Percentiles rank a stretch among this genome's conserved stretches.
phyloP scores from a whole-genome alignment of 139 green algal species.

The Volvox africanus region DNA sequence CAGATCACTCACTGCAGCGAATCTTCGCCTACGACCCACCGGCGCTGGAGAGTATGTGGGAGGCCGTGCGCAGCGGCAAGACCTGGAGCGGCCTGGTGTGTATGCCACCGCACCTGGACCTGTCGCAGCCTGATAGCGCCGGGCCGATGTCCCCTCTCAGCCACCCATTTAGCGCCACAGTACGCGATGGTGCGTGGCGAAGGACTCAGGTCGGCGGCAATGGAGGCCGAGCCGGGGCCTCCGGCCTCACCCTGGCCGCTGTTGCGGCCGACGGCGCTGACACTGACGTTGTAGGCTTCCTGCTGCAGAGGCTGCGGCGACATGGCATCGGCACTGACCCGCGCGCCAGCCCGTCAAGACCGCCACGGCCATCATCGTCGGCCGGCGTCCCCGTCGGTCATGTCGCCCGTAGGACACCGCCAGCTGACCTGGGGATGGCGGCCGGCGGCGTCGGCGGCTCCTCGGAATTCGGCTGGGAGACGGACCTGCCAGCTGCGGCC shows the following conservation, averaged over 20 bases:
- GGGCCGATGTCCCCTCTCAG: not conserved
- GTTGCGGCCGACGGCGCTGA: not conserved
- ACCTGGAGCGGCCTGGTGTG: conserved; percentile 39
- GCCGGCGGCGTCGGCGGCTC: not conserved
- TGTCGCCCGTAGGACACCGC: not conserved
- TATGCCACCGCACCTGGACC: conserved; percentile 16
- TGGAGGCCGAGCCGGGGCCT: not conserved
- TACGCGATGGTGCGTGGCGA: not conserved
- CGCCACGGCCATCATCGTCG: not conserved
- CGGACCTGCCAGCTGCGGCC: not conserved
- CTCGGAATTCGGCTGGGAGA: not conserved
- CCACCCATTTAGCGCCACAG: not conserved
- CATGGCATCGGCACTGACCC: not conserved
- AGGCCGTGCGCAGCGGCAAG: conserved; percentile 1
- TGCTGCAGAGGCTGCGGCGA: not conserved
- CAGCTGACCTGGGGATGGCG: not conserved
- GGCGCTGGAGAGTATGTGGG: conserved; percentile 39
- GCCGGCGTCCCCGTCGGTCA: not conserved
- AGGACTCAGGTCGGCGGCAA: not conserved
- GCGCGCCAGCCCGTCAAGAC: not conserved
- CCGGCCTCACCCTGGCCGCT: not conserved
- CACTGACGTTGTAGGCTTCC: not conserved
- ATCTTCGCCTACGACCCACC: conserved; percentile 11
- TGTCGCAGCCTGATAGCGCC: not conserved
- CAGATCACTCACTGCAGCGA: conserved; percentile 4